Base-by-base conservation (phyloP, 495 filamentous ascomycete species). In the Hypoxylon lienhwacheense region DNA sequence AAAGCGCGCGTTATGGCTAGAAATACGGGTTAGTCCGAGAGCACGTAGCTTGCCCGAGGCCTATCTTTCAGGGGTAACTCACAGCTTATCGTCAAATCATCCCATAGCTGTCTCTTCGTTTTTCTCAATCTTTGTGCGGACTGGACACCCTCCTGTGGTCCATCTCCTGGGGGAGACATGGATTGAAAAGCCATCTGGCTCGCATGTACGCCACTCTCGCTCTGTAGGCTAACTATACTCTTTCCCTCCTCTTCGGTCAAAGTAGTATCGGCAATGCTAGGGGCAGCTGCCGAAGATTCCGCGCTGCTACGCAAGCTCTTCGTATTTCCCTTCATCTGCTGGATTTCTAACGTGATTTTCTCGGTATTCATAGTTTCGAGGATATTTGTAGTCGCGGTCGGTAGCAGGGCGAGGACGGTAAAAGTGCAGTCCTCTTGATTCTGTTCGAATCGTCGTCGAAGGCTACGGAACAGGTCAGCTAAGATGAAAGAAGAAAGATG, bases 381-480 rank as follows among this genome's bases (percentile, higher is more conserved):
- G 53, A 98, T 90, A 63, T 95, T 87, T 49, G 92, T 83, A 5
- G 90, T 89, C 4, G 90, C 89, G 24, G 90, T 93, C 1, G 95
- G 95, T 7, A 98, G 78, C 43, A 98, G 78, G n/a, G 90, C 93
- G 11, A 96, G 85, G 17, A 97, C 89, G n/a, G 93, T 98, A 69
- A 89, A 95, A 36, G 91, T 96, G 70, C 93, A 98, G 71, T 97
- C 95, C 67, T 95, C 92, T 62, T 98, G 93, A 65, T 98, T 97
- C 69, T 97, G 93, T 68, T 97, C 88, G 75, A 98, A 98, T 59
- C 93, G 86, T 47, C 93, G 87, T 36, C 91, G 89, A 57, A 98
- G 78, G 72, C 93, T 97, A 53, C 10, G 43, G 16, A n/a, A 31
- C 22, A 26, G 53, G 22, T 37, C 20, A 48, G 22, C n/a, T n/a